Conservation (phyloP, 768 basidiomycete species). For the Boletus vinaceobasis region DNA sequence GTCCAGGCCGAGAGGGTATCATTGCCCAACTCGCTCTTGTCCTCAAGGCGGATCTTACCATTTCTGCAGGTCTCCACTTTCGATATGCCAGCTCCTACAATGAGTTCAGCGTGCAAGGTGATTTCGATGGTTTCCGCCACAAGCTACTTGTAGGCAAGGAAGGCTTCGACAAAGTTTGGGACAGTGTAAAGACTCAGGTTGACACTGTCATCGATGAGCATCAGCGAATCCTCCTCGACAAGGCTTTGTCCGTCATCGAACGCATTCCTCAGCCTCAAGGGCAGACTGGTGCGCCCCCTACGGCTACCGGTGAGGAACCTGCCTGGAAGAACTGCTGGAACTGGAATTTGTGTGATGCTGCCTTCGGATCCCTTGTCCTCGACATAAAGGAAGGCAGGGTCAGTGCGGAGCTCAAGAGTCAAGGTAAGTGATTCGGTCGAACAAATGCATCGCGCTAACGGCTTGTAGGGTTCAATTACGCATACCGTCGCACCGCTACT, state of each 20-base stretch:
- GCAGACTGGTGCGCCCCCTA: slow-evolving; percentile 37
- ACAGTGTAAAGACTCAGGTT: slow-evolving; percentile 86
- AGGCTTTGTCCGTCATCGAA: slow-evolving; percentile 81
- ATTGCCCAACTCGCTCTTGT: slow-evolving; percentile 87
- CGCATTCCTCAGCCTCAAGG: slow-evolving; percentile 62
- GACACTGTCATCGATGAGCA: slow-evolving; percentile 89
- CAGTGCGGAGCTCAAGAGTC: slow-evolving; percentile 87
- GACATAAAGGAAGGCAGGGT: slow-evolving; percentile 91
- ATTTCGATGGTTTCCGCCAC: slow-evolving; percentile 82
- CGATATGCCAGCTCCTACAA: slow-evolving; percentile 96
- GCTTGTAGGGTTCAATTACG: slow-evolving; percentile 86
- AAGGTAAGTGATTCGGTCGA: slow-evolving; percentile 53
- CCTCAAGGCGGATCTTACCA: slow-evolving; percentile 90
- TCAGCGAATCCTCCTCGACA: slow-evolving; percentile 84
- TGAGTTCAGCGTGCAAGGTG: slow-evolving; percentile 89
- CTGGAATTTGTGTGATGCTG: slow-evolving; percentile 97
- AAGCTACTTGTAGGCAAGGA: slow-evolving; percentile 80
- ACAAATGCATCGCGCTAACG: slow-evolving; percentile 4
- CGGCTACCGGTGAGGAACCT: slow-evolving; percentile 72
- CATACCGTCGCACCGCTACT: slow-evolving; percentile 75
- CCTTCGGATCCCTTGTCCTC: slow-evolving; percentile 83
- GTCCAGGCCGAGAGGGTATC: slow-evolving; percentile 89
- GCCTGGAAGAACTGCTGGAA: slow-evolving; percentile 99
- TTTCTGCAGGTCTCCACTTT: slow-evolving; percentile 96
- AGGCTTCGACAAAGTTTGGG: slow-evolving; percentile 90